Percentiles rank a stretch among this genome's conserved stretches.
phyloP scores from a whole-genome alignment of 306 rosid species.

The Fragaria vesca region DNA sequence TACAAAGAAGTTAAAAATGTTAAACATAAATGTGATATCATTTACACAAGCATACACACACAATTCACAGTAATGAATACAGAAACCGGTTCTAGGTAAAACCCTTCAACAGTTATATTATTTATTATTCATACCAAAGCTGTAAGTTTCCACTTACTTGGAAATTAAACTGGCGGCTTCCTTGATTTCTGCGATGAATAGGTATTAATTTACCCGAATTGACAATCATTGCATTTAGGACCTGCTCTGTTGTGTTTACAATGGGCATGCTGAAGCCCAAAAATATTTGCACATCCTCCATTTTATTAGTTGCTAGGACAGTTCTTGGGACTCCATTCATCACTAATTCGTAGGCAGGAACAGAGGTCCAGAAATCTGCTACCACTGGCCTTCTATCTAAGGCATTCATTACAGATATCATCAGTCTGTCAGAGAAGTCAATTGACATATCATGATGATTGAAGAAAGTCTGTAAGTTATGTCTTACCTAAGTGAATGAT shows the following conservation, averaged over 20 bases:
- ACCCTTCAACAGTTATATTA: not conserved
- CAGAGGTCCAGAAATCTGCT: constrained; percentile 69
- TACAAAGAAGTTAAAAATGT: constrained; percentile 17
- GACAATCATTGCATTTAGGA: constrained; percentile 44
- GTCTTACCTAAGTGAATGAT: constrained; percentile 56
- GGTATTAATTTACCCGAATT: constrained; percentile 43
- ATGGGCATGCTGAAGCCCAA: constrained; percentile 59
- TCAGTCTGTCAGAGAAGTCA: not conserved
- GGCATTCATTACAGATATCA: constrained; percentile 21
- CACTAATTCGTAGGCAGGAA: constrained; percentile 57
- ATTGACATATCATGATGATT: not conserved
- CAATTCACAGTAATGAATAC: not conserved
- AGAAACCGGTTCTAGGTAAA: not conserved
- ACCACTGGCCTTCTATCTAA: constrained; percentile 64
- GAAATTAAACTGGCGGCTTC: constrained; percentile 46
- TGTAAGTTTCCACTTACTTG: constrained; percentile 37
- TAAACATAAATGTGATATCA: not conserved
- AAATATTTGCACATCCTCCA: constrained; percentile 50
- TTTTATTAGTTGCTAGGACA: constrained; percentile 53
- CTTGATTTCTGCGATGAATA: constrained; percentile 31
- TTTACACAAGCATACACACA: not conserved
- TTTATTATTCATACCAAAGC: not conserved
- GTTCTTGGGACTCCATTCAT: constrained; percentile 59
- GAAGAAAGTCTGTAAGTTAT: not conserved
- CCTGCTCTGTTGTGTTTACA: constrained; percentile 52